These are phyloP conservation scores for Acacia acuminata DNA, from an alignment of 306 rosid species.

Conservation along the genomic window DNA sequence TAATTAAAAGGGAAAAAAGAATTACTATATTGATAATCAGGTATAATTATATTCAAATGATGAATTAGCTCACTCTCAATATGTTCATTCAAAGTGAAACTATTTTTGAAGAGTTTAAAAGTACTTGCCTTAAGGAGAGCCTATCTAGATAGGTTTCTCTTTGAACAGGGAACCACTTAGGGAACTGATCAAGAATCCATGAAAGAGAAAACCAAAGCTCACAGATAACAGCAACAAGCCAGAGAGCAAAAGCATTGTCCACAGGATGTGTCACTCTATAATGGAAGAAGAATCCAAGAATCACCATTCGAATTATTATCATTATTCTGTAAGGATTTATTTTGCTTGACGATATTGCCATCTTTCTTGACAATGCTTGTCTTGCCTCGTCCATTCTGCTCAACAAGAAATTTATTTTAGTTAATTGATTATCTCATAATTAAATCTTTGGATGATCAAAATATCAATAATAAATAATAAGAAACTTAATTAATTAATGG, in stretches of 20 bases:
- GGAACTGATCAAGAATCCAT: conserved; percentile 74
- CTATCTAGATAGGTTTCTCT: conserved; percentile 70
- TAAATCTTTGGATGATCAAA: background rate
- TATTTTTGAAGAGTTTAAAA: background rate
- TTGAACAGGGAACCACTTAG: conserved; percentile 64
- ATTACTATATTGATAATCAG: too few relatives aligned
- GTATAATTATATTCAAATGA: background rate
- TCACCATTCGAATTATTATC: conserved; percentile 59
- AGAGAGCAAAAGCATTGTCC: conserved; percentile 56
- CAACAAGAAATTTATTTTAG: background rate
- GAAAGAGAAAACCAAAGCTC: conserved; percentile 73
- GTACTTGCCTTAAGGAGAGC: conserved; percentile 55
- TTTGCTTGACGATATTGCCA: conserved; percentile 52
- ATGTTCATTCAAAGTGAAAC: background rate
- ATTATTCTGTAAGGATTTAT: conserved; percentile 68
- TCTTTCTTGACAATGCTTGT: conserved; percentile 68
- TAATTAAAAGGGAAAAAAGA: too few relatives aligned
- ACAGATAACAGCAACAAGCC: conserved; percentile 68
- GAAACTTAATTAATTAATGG: background rate
- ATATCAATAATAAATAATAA: background rate
- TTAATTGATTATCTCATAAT: too few relatives aligned
- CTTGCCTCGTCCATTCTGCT: conserved; percentile 73
- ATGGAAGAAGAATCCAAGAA: conserved; percentile 69
- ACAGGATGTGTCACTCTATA: conserved; percentile 63
- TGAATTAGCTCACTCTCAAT: background rate